phyloP scores from a whole-genome alignment of 495 filamentous ascomycete species.

The Lepidopterella palustris region DNA sequence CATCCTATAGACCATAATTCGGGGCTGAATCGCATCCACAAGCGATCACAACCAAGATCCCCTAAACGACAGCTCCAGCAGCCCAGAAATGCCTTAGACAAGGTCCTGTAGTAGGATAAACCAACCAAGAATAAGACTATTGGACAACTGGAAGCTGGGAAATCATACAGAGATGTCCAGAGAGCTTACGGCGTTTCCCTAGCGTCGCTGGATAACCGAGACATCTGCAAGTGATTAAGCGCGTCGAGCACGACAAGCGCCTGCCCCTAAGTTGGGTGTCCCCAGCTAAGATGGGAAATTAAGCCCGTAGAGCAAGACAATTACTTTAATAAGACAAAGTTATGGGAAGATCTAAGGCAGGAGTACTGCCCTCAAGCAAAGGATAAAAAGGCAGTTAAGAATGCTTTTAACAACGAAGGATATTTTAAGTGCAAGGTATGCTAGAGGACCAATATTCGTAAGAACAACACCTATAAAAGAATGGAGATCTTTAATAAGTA shows the following conservation, averaged over 20 bases:
- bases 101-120: neutral
- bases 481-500: neutral
- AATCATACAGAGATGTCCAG: neutral
- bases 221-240: neutral
- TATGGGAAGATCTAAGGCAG: neutral
- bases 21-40: neutral
- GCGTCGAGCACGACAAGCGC: no score
- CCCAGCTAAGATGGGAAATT: neutral
- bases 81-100: neutral
- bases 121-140: neutral
- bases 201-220: neutral
- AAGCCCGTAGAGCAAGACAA: neutral
- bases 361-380: conserved; percentile 3
- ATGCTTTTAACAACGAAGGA: neutral
- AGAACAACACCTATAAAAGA: neutral
- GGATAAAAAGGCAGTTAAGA: neutral
- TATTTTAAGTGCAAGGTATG: neutral
- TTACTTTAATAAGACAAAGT: neutral
- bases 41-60: neutral
- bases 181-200: neutral
- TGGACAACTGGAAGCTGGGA: neutral
- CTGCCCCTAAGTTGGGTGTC: neutral
- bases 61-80: neutral
- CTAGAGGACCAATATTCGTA: neutral
- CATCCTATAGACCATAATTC: neutral